These are phyloP conservation scores for Penicillium turbatum DNA, from an alignment of 495 filamentous ascomycete genomes.

Conservation along the genomic window DNA sequence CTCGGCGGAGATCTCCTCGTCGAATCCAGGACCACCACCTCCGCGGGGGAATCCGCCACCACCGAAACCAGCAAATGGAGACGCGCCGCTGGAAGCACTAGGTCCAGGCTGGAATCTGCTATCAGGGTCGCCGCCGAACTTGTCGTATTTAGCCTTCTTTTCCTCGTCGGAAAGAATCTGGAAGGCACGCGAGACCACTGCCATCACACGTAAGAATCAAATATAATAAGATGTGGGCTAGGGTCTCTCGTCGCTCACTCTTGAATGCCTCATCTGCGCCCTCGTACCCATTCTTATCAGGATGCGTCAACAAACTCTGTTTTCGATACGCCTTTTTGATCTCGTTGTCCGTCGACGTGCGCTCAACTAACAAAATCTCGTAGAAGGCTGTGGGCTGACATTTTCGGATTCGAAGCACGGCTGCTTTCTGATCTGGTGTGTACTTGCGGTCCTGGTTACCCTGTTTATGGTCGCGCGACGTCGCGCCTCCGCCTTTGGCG, in stretches of 20 bases:
- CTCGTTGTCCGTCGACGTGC: slow-evolving; percentile 69
- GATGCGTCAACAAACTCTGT: slow-evolving; percentile 86
- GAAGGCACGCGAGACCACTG: slow-evolving; percentile 90
- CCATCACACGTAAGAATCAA: slow-evolving; percentile 6
- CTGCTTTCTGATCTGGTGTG: slow-evolving; percentile 83
- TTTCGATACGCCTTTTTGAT: slow-evolving; percentile 98
- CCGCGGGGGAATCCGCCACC: slow-evolving; percentile 52
- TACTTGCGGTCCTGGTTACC: slow-evolving; percentile 87
- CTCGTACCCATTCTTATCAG: slow-evolving; percentile 98
- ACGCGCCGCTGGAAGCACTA: slow-evolving; percentile 41
- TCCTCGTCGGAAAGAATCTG: slow-evolving; percentile 89
- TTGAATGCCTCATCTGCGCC: slow-evolving; percentile 98
- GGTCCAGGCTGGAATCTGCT: slow-evolving; percentile 66
- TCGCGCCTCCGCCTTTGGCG: slow-evolving; percentile 55
- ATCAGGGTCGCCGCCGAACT: slow-evolving; percentile 87
- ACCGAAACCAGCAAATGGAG: slow-evolving; percentile 66
- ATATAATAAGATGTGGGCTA: background rate
- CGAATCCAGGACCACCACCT: slow-evolving; percentile 53
- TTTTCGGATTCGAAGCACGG: slow-evolving; percentile 78
- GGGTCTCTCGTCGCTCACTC: slow-evolving; percentile 44
- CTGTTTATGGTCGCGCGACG: slow-evolving; percentile 83
- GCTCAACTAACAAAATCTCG: slow-evolving; percentile 79
- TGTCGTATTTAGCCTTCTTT: slow-evolving; percentile 82
- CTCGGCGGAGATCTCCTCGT: slow-evolving; percentile 92
- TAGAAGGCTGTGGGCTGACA: slow-evolving; percentile 88